These are phyloP conservation scores for Adansonia rubrostipa DNA, from an alignment of 441 rosid genomes.

Conservation along the genomic window DNA sequence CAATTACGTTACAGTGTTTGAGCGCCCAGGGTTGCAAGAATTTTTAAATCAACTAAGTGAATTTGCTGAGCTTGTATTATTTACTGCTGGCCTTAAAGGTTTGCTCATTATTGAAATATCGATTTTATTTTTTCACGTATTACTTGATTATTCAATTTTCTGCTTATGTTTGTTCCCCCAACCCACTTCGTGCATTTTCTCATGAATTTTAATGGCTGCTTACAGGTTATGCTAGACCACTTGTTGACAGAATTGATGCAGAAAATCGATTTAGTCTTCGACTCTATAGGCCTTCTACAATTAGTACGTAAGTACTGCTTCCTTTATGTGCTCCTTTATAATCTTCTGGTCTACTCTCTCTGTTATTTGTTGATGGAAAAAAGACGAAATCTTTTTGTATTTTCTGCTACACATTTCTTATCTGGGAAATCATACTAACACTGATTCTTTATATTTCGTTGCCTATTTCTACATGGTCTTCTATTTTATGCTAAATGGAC, in stretches of 20 bases:
- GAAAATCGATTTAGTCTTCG: slow-evolving; percentile 66
- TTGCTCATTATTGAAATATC: slow-evolving; percentile 23
- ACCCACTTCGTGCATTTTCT: neutral
- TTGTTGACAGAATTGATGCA: slow-evolving; percentile 52
- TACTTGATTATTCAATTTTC: neutral
- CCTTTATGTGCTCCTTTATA: slow-evolving; percentile 7
- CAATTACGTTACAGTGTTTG: slow-evolving; percentile 92
- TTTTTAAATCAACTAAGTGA: slow-evolving; percentile 74
- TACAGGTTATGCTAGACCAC: slow-evolving; percentile 86
- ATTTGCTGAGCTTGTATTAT: slow-evolving; percentile 87
- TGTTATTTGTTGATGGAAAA: neutral
- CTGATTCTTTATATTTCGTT: neutral
- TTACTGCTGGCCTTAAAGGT: slow-evolving; percentile 99
- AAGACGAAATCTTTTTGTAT: neutral
- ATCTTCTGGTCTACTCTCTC: neutral
- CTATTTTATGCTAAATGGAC: neutral
- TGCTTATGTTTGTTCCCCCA: slow-evolving; percentile 12
- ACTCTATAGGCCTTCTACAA: slow-evolving; percentile 90
- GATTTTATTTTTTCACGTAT: neutral
- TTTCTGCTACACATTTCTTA: neutral
- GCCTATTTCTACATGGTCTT: neutral
- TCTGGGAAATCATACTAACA: neutral
- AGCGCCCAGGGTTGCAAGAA: slow-evolving; percentile 90
- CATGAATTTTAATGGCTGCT: neutral
- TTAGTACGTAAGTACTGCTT: slow-evolving; percentile 70